Evolutionary conservation across 148 eudicot genomes (phyloP), one percentile per base, ranked within the genome.

Genomic region (Amaranthus palmeri): DNA sequence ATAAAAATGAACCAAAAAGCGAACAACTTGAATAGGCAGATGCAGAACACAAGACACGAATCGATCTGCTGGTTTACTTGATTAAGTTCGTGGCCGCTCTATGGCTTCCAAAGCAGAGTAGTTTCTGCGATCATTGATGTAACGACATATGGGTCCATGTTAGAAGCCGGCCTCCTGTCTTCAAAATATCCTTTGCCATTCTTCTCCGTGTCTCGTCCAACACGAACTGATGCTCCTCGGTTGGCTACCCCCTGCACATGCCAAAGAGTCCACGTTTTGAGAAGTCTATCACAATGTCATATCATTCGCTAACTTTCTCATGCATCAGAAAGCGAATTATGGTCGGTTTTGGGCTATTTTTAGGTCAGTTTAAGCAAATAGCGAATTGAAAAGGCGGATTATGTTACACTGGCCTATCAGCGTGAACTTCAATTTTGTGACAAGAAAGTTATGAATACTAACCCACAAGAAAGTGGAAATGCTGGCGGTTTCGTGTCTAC

Each of bases 151-250:
- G 91, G 91, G 69, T 87, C 91, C 91, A 87, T 87, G 84, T 87
- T 87, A 0, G 91, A 87, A 45, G 91, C 85, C 3, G 91, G 91
- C 82, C 91, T 81, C 64, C 91, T 68, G 77, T 87, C 91, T 76
- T 87, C 91, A 60, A 87, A 87, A 69, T 87, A 87, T 5, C 87
- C 92, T 63, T 88, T 86, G 42, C 85, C 87, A 5, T 82, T 78
- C 72, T 82, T 79, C 80, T 88, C 89, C 0, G 92, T 88, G 65
- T 88, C 92, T 11, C 92, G 80, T 11, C 92, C 92, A n/a, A 88
- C 86, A 56, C 89, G 84, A 57, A 88, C 72, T 14, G 92, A 88
- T 8, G 92, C 92, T 43, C 92, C 92, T 8, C 92, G 79, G 81
- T 88, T 83, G n/a, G 92, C 92, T 69, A 88, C 92, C 7, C 92